Conservation (phyloP, 148 eudicot species). For the Gaultheria prostrata region DNA sequence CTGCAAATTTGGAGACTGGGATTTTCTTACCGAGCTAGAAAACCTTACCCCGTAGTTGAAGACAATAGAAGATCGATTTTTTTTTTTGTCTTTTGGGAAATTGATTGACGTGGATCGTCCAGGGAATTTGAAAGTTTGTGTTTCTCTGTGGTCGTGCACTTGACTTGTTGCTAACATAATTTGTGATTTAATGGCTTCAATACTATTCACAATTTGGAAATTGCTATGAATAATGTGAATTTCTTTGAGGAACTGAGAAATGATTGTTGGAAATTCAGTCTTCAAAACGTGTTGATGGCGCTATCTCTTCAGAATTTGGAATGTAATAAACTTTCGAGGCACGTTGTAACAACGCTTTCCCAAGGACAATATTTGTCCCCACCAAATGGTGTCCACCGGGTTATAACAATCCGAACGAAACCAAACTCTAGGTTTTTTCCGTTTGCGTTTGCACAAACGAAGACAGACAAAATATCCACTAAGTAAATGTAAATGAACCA, state of each 20-base stretch:
- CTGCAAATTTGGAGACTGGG: not conserved
- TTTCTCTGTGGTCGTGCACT: not conserved
- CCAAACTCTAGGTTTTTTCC: too few species aligned
- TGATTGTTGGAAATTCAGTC: too few species aligned
- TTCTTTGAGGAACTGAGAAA: not conserved
- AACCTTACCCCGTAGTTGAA: not conserved
- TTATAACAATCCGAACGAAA: too few species aligned
- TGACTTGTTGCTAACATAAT: not conserved
- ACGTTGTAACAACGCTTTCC: too few species aligned
- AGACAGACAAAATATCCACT: too few species aligned
- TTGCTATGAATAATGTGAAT: not conserved
- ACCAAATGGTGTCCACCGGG: too few species aligned
- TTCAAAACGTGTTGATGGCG: too few species aligned
- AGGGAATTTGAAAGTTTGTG: not conserved
- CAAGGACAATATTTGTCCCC: too few species aligned
- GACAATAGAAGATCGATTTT: not conserved
- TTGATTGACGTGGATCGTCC: not conserved
- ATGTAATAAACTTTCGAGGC: too few species aligned
- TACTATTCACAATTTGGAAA: not conserved
- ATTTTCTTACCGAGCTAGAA: not conserved
- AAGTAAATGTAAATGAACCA: too few species aligned
- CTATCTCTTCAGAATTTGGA: too few species aligned
- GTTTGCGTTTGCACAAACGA: too few species aligned
- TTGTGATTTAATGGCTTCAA: not conserved
- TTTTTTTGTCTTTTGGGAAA: not conserved